Base-by-base conservation (phyloP, 441 rosid species). In the Kokia cookei region DNA sequence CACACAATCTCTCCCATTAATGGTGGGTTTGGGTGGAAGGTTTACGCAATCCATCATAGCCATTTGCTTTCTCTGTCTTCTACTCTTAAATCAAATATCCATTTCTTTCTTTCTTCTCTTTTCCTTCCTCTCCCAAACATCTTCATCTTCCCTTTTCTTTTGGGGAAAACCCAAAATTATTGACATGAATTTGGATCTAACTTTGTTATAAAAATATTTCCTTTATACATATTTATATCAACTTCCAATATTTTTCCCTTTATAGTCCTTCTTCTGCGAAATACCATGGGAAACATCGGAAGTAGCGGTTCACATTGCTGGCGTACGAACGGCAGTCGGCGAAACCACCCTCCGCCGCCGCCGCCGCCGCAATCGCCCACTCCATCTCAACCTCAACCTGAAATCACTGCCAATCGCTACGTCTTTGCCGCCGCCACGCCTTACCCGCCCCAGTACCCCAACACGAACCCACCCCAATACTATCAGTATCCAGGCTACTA, bases 391-490 rank as follows among this genome's bases (percentile, higher is more conserved):
- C 88, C 91, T 0, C 86, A 88, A 73, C 87, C 91, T 14, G 98
- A 92, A 72, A 82, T 82, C 80, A 61, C 87, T n/a, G 74, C 94
- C 61, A 94, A 85, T 73, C 92, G 90, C n/a, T 85, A 88, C 76
- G 94, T 93, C 3, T 87, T 93, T 78, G 90, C 98, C 1, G 97
- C 98, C 1, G 98, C 93, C 32, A 90, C 96, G 42, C 97, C 98
- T 14, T 91, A 87, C 75, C 92, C 94, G 8, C 62, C 22, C 22
- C 22, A 19, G 22, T 19, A 19, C 22, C 22, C 22, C 22, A 19
- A 19, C 22, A 19, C 22, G 22, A 19, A 19, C 22, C 22, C 22
- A 19, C 22, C 22, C 22, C 22, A 19, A 19, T 19, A 19, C 22
- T 19, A 19, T 19, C 22, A 19, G 22, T 19, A 19, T 19, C 22